phyloP scores from a whole-genome alignment of 2,329 filamentous ascomycete species.

The Venturia oleaginea region DNA sequence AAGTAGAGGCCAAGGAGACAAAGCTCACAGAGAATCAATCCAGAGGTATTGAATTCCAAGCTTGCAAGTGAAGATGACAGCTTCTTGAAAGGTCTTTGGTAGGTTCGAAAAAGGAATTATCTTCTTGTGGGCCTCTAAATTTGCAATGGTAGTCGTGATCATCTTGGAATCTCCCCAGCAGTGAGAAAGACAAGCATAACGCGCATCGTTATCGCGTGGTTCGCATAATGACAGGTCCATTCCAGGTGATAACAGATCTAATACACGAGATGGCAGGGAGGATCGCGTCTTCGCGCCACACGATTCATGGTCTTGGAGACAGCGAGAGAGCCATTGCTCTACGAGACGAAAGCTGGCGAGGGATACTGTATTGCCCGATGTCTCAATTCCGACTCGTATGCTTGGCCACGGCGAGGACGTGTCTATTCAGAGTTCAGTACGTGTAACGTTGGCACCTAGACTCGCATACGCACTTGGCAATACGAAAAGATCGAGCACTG shows the following conservation, averaged over 20 bases:
- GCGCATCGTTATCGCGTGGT: not conserved
- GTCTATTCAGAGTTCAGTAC: not conserved
- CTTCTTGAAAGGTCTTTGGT: constrained; percentile 28
- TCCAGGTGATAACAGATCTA: not conserved
- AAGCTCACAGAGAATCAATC: constrained; percentile 23
- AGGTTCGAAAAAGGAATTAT: constrained; percentile 15
- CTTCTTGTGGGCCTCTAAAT: constrained; percentile 8
- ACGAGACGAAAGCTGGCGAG: constrained; percentile 1
- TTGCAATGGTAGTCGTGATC: constrained; percentile 14
- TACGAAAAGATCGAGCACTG: constrained; percentile 7
- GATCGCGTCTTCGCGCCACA: not conserved
- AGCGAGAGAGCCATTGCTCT: not conserved
- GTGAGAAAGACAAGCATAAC: constrained; percentile 17
- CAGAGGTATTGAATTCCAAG: constrained; percentile 29
- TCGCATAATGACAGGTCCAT: constrained; percentile 4
- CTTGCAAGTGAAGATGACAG: constrained; percentile 25
- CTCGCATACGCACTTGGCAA: not conserved
- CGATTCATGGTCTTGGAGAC: not conserved
- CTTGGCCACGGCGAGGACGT: constrained; percentile 1
- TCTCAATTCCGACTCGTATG: constrained; percentile 2
- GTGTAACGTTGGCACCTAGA: not conserved
- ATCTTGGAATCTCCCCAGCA: constrained; percentile 15
- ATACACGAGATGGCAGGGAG: not conserved
- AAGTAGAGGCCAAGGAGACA: too few species aligned
- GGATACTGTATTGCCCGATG: constrained; percentile 12